Base-by-base conservation (phyloP, 202 grass and related monocot species). In the Bolboschoenoplectus hybrid region DNA sequence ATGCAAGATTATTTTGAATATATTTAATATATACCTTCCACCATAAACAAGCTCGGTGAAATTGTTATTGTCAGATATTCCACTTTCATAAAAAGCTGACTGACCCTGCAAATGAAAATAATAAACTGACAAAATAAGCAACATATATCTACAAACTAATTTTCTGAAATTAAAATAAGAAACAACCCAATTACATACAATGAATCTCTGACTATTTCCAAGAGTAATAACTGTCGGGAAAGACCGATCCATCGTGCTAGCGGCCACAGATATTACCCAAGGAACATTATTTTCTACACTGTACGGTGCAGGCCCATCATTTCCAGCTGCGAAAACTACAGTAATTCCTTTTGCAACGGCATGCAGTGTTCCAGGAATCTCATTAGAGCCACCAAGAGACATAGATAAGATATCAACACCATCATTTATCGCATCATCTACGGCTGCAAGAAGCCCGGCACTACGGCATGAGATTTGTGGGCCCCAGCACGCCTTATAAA, bases 231-330 rank as follows among this genome's bases (percentile, higher is more conserved):
- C 0, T 2, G 89, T 91, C 0, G 89, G 92, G 57, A 94, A 94
- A 3, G 84, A 38, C 10, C 92, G 81, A 43, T 94, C 89, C 0
- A 94, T 82, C 1, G 90, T 94, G 88, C 40, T 85, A 2, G 92
- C 90, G 0, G 92, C 92, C 9, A 94, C 92, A 5, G 63, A 84
- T 5, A 90, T 84, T 26, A 89, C 90, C 90, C 92, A 94, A 2
- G 92, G 92, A 55, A 32, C 38, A 9, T 62, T 55, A 19, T 94
- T 94, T 0, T 0, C 0, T 70, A 89, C 47, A 7, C 38, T 86
- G 1, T 85, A 19, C 17, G 88, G 81, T 0, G 41, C 47, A 2
- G 90, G 87, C 1, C 85, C 87, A 0, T 52, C 0, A 32, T 89
- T 91, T 12, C 80, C 81, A 10, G 26, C 87, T 4, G 81, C 0